Evolutionary conservation across 164 flowering plant genomes (phyloP).

Genomic region (Kingdonia uniflora): DNA sequence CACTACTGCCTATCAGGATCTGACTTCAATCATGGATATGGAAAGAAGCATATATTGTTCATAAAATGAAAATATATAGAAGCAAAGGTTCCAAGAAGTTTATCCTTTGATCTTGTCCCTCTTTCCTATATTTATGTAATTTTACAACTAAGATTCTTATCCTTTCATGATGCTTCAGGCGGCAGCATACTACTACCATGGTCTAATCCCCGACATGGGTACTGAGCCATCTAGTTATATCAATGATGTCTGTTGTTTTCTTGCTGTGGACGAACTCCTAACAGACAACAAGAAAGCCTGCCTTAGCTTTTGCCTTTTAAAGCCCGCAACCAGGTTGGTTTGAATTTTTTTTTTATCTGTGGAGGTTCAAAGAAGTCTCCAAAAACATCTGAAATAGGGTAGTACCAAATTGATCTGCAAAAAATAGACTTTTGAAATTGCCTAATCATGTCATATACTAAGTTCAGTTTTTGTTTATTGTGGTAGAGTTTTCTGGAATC

Average conservation of each 20-base stretch:
- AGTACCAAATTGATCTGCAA: no score
- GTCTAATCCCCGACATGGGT: slow-evolving; percentile 75
- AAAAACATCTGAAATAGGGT: no score
- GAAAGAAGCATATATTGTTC: slow-evolving; percentile 66
- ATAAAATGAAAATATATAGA: slow-evolving; percentile 89
- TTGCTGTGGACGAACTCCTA: slow-evolving; percentile 75
- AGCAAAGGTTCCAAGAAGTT: slow-evolving; percentile 55
- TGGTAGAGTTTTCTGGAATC: no score
- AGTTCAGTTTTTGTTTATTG: no score
- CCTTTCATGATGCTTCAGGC: slow-evolving; percentile 39
- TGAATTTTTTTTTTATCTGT: background rate
- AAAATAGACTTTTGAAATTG: no score
- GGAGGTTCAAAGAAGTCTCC: no score
- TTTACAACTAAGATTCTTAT: slow-evolving; percentile 4
- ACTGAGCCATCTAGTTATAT: slow-evolving; percentile 54
- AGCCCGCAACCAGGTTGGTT: slow-evolving; percentile 72
- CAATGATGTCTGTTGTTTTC: slow-evolving; percentile 67
- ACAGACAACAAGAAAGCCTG: slow-evolving; percentile 75
- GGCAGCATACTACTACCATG: slow-evolving; percentile 92
- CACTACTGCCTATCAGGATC: slow-evolving; percentile 51
- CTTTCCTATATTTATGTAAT: slow-evolving; percentile 2
- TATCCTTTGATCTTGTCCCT: background rate
- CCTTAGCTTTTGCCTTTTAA: slow-evolving; percentile 69
- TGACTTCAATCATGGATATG: slow-evolving; percentile 25
- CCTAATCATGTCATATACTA: no score